Evolutionary conservation across 768 basidiomycete species (phyloP).

Genomic region (Boletus patriciae): DNA sequence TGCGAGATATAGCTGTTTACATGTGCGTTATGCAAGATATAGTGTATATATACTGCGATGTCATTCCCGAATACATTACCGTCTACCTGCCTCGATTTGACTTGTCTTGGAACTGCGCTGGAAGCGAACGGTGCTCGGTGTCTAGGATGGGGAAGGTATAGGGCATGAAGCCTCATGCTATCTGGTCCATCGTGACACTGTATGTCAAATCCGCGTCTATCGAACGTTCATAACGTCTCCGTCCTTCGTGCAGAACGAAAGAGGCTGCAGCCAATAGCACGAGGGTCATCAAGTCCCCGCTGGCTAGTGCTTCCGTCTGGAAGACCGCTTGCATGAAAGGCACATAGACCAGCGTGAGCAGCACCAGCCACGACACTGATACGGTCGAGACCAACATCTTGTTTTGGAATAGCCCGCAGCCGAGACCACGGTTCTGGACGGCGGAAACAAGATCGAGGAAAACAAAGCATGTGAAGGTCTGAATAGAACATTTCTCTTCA

Average conservation of each 20-base stretch:
- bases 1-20: neutral
- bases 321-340: constrained; percentile 90
- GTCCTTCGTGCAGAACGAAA: constrained; percentile 70
- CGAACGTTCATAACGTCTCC: constrained; percentile 75
- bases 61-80: constrained; percentile 3
- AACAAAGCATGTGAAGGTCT: constrained; percentile 98
- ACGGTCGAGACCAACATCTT: constrained; percentile 89
- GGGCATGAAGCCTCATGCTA: constrained; percentile 43
- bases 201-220: constrained; percentile 55
- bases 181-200: constrained; percentile 52
- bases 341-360: constrained; percentile 86
- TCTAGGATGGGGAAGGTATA: neutral
- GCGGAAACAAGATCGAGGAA: constrained; percentile 96
- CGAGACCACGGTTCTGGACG: constrained; percentile 88
- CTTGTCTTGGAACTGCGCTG: neutral
- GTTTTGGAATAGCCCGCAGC: constrained; percentile 81
- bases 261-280: constrained; percentile 66
- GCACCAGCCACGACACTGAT: constrained; percentile 78
- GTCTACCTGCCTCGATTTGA: neutral
- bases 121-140: neutral
- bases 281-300: constrained; percentile 68
- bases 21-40: constrained; percentile 4
- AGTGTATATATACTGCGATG: constrained; percentile 9
- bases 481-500: neutral
- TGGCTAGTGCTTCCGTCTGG: constrained; percentile 81